Base-by-base conservation (phyloP, 768 basidiomycete genomes). In the Chalciporus sphaerocephalus region DNA sequence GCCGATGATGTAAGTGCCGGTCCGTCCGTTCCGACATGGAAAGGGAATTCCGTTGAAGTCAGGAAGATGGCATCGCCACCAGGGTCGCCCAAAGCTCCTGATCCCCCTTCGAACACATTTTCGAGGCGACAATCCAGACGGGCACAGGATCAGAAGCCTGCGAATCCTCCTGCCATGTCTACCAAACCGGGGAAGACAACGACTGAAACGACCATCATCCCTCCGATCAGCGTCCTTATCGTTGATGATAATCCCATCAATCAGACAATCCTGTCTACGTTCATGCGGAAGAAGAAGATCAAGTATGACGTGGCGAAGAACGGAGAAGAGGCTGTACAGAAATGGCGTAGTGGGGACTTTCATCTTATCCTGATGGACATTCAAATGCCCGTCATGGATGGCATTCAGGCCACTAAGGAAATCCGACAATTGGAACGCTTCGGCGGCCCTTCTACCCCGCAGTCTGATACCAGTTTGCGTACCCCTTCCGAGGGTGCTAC, bases 231-330 rank as follows among this genome's bases (percentile, higher is more conserved):
- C 57, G 96, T 99, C 1, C 76, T 99, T 57, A 96, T 99, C 57
- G 96, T 98, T 30, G 96, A 99, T 66, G 95, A 99, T 69, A 99
- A 99, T 62, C 89, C 92, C 6, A 98, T 99, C 71, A 98, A 99
- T 60, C 95, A 94, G 61, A 95, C 89, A 21, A 96, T 98, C 63
- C 71, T 98, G 42, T 89, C 89, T n/a, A 94, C 91, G 27, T 97
- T 96, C 60, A 90, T 98, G 90, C 85, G 81, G 60, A 89, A 87
- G 71, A 96, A 93, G 72, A 88, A 85, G 67, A 95, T 98, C 66
- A 93, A 90, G 62, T 94, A 85, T 69, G 90, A 92, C 53, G 78
- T 92, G 40, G 96, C 96, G 9, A 92, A 87, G 58, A 92, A 98
- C 64, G 96, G 96, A 30, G 82, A 83, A 53, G 94, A 98, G 66